Percentiles rank a stretch among this genome's conserved stretches.
Evolutionary conservation across 495 filamentous ascomycete species (phyloP).

Genomic region (Haplographium delicatum): DNA sequence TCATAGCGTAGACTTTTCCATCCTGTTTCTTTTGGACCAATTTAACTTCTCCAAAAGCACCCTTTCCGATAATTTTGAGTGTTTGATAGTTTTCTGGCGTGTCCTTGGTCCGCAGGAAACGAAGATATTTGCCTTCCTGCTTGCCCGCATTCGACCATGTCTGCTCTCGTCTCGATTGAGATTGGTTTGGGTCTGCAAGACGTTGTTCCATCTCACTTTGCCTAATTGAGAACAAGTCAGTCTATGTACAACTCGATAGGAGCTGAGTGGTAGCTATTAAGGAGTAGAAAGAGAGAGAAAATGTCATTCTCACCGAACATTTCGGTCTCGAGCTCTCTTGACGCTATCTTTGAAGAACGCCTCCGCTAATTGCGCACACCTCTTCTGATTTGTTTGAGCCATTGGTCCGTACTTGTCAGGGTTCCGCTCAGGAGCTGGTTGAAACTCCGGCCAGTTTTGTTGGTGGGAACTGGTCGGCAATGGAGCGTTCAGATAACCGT

Average conservation of each 20-base stretch:
- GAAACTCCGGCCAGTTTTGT: conserved; percentile 39
- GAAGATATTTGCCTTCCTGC: conserved; percentile 85
- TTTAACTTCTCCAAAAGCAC: conserved; percentile 97
- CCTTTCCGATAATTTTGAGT: conserved; percentile 97
- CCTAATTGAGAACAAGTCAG: no score
- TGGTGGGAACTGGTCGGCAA: conserved; percentile 44
- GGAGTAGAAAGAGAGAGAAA: background rate
- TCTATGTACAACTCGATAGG: no score
- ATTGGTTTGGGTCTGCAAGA: conserved; percentile 65
- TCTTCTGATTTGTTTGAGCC: conserved; percentile 65
- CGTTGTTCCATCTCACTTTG: conserved; percentile 86
- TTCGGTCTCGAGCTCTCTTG: conserved; percentile 82
- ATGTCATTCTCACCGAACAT: conserved; percentile 60
- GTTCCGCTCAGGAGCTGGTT: conserved; percentile 61
- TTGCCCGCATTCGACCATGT: conserved; percentile 72
- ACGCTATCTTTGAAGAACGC: conserved; percentile 97
- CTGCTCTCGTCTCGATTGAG: conserved; percentile 68
- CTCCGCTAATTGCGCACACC: conserved; percentile 69
- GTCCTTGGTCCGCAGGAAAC: conserved; percentile 90
- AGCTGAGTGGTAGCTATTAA: no score
- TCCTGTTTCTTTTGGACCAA: conserved; percentile 95
- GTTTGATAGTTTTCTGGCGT: conserved; percentile 89
- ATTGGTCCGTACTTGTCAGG: conserved; percentile 65
- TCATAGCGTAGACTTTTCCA: conserved; percentile 95
- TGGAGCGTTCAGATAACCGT: conserved; percentile 61